phyloP scores from a whole-genome alignment of 1,284 basidiomycete genomes.

The Ceratobasidium sp. region DNA sequence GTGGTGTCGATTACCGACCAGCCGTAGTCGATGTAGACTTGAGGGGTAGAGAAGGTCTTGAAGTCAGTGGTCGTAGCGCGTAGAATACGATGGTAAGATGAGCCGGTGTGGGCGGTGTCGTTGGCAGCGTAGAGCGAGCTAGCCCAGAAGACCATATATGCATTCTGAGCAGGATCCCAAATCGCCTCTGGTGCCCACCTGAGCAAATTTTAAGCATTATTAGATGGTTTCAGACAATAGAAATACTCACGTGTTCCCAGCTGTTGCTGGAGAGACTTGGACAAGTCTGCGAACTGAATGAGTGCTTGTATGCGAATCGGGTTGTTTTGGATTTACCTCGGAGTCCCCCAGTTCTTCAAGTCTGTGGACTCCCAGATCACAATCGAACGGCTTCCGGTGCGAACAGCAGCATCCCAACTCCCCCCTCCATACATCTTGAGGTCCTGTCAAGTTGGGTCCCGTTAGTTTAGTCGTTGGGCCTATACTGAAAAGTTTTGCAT shows the following conservation, averaged over 20 bases:
- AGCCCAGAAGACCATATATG: slow-evolving; percentile 41
- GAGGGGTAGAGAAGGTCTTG: slow-evolving; percentile 26
- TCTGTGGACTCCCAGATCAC: slow-evolving; percentile 44
- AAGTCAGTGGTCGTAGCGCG: slow-evolving; percentile 37
- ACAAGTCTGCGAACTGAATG: slow-evolving; percentile 17
- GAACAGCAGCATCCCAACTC: slow-evolving; percentile 37
- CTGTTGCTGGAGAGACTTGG: slow-evolving; percentile 38
- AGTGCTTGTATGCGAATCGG: neutral
- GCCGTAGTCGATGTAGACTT: slow-evolving; percentile 35
- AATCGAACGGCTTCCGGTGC: slow-evolving; percentile 35
- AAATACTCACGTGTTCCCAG: slow-evolving; percentile 33
- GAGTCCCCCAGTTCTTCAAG: slow-evolving; percentile 36
- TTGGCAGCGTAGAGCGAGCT: slow-evolving; percentile 38
- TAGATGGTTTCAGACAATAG: neutral
- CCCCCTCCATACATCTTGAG: slow-evolving; percentile 41
- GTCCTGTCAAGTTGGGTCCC: neutral
- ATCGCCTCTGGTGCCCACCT: slow-evolving; percentile 42
- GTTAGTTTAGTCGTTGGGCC: neutral
- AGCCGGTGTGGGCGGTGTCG: slow-evolving; percentile 32
- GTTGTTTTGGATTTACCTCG: slow-evolving; percentile 1
- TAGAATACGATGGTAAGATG: slow-evolving; percentile 37
- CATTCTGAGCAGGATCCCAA: slow-evolving; percentile 40
- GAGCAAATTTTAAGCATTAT: neutral
- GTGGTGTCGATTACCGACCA: slow-evolving; percentile 36
- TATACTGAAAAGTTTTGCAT: neutral